phyloP scores from a whole-genome alignment of 2,329 filamentous ascomycete species.

The Thielaviopsis cerberus region DNA sequence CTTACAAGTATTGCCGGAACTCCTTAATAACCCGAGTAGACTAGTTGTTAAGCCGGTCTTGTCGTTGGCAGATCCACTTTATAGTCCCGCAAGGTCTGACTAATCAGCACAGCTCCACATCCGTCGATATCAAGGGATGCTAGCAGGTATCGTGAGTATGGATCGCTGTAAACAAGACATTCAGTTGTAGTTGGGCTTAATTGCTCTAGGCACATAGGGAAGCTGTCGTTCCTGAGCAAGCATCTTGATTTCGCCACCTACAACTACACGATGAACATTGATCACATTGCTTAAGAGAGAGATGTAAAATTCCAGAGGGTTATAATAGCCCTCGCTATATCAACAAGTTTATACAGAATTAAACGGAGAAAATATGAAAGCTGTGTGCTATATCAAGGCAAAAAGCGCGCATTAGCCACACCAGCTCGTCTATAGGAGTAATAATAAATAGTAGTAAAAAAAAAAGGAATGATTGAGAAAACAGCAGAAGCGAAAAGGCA shows the following conservation, averaged over 20 bases:
- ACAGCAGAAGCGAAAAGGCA: neutral
- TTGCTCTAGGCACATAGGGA: too few species aligned
- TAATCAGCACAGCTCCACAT: neutral
- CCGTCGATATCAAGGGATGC: neutral
- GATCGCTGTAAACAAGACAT: neutral
- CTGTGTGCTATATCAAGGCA: neutral
- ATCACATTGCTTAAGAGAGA: neutral
- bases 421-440: neutral
- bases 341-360: neutral
- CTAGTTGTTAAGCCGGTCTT: neutral
- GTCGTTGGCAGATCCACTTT: neutral
- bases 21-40: neutral
- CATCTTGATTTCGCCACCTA: neutral
- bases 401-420: neutral
- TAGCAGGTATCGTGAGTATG: neutral
- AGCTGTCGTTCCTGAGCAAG: too few species aligned
- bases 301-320: neutral
- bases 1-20: too few species aligned
- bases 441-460: neutral
- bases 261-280: neutral
- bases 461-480: neutral
- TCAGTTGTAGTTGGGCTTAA: too few species aligned
- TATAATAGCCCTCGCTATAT: neutral
- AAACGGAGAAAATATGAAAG: neutral
- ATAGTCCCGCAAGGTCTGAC: neutral